Evolutionary conservation across 2,329 filamentous ascomycete species (phyloP), one percentile per base, ranked within the genome.

Genomic region (Scopulariopsis brevicaulis): DNA sequence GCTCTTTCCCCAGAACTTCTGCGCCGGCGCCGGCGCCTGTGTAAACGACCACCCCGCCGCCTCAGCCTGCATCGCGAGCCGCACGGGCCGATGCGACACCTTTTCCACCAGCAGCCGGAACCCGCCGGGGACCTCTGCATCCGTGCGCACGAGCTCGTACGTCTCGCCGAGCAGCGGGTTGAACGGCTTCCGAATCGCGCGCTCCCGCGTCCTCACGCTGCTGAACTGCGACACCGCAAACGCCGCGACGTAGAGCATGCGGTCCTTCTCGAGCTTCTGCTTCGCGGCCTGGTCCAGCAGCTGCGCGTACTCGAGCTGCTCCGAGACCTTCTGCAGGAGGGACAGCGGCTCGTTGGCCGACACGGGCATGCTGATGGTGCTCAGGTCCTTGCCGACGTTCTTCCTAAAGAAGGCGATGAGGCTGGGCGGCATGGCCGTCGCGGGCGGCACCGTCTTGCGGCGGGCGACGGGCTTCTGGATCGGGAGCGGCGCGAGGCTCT

Each of bases 1-100:
- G 58, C 87, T 93, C 75, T 97, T 97, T 58, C 94, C 94, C 94
- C 94, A 97, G 75, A 99, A 99, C 69, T 97, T 97, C 68, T 99
- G 93, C 24, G 87, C 87, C 0, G 94, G 94, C 59, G 88, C 86
- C 0, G 94, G 90, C 4, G 87, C 89, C 68, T 97, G 94, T 1
- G 89, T 80, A 61, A 96, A 86, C 2, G 87, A 90, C 94, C 94
- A 99, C 59, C 82, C 77, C 46, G 84, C 80, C 46, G 89, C 84
- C 69, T 99, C 94, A 4, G 93, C 94, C 70, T 97, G 92, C 75
- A 92, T 93, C 6, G 94, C 94, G 66, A 97, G 83, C 62, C 92
- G 85, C 15, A 99, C 90, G 0, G 94, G 94, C 4, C 94, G 86
- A 70, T 99, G 94, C 18, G 85, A 88, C 8, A 99, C 90, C 70